Evolutionary conservation across 257 asterid genomes (phyloP).

Genomic region (Solanum chilense): DNA sequence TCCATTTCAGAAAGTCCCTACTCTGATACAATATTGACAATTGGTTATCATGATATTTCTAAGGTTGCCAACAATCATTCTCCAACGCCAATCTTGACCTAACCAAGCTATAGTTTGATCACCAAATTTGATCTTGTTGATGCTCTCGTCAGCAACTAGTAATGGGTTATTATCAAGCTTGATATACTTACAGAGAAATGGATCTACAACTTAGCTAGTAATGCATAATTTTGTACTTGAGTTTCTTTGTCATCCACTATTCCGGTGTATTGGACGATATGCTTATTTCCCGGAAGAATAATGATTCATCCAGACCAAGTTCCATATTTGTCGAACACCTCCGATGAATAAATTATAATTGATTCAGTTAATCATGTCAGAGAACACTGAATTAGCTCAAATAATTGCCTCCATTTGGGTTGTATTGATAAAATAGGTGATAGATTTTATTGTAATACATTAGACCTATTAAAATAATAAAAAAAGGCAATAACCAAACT

Average conservation of each 20-base stretch:
- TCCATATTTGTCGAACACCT: slow-evolving; percentile 2
- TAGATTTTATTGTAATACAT: slow-evolving; percentile 12
- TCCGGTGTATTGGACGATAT: slow-evolving; percentile 8
- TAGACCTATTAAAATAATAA: not conserved
- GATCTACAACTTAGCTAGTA: not conserved
- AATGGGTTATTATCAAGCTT: not conserved
- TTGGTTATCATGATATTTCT: not conserved
- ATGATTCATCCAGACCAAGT: slow-evolving; percentile 15
- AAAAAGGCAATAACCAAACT: too few species aligned
- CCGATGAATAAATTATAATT: not conserved
- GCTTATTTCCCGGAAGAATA: not conserved
- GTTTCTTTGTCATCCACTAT: not conserved
- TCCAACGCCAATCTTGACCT: slow-evolving; percentile 1
- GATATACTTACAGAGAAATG: slow-evolving; percentile 9
- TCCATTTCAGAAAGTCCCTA: too few species aligned
- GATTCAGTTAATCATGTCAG: slow-evolving; percentile 2
- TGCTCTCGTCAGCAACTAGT: not conserved
- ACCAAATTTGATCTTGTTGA: not conserved
- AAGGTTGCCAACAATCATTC: not conserved
- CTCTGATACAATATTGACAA: not conserved
- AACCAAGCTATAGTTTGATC: too few species aligned
- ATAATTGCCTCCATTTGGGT: too few species aligned
- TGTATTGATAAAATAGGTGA: slow-evolving; percentile 4
- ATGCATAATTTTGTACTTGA: slow-evolving; percentile 14
- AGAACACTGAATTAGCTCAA: not conserved